Base-by-base conservation (phyloP, 2,329 filamentous ascomycete species). In the Beauveria varroae region DNA sequence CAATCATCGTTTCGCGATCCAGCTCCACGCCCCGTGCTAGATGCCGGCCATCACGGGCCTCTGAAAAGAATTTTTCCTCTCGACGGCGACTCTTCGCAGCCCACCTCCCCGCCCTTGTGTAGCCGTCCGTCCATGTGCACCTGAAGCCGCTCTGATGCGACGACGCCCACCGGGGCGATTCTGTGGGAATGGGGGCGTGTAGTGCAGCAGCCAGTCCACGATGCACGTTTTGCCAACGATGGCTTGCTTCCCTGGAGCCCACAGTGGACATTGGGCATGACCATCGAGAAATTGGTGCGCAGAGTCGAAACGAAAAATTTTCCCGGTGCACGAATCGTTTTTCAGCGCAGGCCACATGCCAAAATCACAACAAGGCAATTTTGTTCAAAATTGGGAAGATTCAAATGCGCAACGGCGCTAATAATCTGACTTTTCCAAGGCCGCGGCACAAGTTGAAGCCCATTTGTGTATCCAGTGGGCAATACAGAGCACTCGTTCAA, bases 101-200 rank as follows among this genome's bases (percentile, higher is more conserved):
- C 34, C 57, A 51, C 37, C 57, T 34, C 24, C 24, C 37, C 34
- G 51, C 47, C 44, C 3, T 50, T 37, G 30, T 43, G 24, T 26
- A 8, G n/a, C 43, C 9, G 55, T 20, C 43, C 9, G 54, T 20
- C 26, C 28, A 56, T 10, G 18, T 28, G 26, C 55, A 41, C 55
- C 44, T 41, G 30, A 57, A 34, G 55, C 43, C 55, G 49, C 50
- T 47, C 40, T 46, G 49, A 53, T 52, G 37, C 37, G 14, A 46
- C 26, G 47, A 46, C 26, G 47, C 18, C 47, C 57, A 54, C 49
- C 44, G 22, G 34, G 18, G 28, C 40, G 41, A 46, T 53, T 34
- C 24, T 54, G 57, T 60, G 57, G 55, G 20, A 53, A 60, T 18
- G 41, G 50, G 34, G 57, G 57, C 20, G 57, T 60, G 57, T 46